These are phyloP conservation scores for Penium margaritaceum DNA, from an alignment of 139 green algal species.

Conservation along the genomic window DNA sequence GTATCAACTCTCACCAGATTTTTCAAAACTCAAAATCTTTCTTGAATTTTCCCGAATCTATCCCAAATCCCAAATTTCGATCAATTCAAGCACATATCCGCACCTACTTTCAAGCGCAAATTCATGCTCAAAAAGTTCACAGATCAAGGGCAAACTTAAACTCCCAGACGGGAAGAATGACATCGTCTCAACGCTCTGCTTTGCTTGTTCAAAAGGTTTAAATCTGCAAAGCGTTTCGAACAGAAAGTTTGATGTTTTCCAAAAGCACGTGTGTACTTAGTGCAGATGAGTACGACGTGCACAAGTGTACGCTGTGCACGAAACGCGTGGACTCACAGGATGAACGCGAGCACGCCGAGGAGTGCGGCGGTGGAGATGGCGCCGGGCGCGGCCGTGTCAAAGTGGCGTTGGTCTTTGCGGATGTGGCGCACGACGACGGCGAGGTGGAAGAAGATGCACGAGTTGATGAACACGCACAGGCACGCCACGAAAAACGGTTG, in stretches of 20 bases:
- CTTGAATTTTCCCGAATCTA: too few species aligned
- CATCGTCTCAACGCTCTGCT: too few species aligned
- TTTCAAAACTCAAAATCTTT: too few species aligned
- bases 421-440: constrained; percentile 22
- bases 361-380: constrained; percentile 24
- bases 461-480: constrained; percentile 25
- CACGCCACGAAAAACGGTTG: constrained; percentile 19
- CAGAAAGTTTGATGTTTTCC: neutral
- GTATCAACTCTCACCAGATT: too few species aligned
- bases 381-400: constrained; percentile 25
- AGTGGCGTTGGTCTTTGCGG: neutral
- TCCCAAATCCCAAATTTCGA: too few species aligned
- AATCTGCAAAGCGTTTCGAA: neutral
- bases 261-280: neutral
- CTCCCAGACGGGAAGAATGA: too few species aligned
- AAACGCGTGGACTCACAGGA: constrained; percentile 8
- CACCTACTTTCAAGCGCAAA: too few species aligned
- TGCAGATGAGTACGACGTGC: neutral
- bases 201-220: too few species aligned
- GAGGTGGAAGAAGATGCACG: constrained; percentile 34
- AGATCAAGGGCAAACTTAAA: too few species aligned
- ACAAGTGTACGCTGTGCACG: neutral
- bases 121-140: too few species aligned
- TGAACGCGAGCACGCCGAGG: constrained; percentile 11
- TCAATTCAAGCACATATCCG: too few species aligned